These are phyloP conservation scores for Calonectria montana DNA, from an alignment of 2,329 filamentous ascomycete genomes.

Conservation along the genomic window DNA sequence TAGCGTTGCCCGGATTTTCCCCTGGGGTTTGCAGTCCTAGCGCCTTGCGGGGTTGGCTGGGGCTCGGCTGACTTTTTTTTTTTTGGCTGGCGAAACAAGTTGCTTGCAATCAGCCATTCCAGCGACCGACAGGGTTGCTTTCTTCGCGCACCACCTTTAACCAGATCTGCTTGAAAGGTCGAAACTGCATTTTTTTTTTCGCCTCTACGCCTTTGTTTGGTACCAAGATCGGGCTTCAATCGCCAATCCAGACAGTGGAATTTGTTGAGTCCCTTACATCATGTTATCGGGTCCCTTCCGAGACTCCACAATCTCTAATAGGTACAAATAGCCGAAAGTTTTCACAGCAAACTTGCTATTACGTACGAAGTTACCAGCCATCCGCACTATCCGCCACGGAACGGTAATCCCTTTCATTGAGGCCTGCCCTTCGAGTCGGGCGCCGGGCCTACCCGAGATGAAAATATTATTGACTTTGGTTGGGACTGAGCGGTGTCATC, in stretches of 20 bases:
- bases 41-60: not conserved
- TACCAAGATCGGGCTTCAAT: not conserved
- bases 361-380: conserved; percentile 2
- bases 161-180: not conserved
- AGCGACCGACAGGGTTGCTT: not conserved
- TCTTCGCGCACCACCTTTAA: not conserved
- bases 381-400: not conserved
- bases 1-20: not conserved
- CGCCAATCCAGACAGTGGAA: not conserved
- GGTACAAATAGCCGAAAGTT: not conserved
- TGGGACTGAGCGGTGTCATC: not conserved
- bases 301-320: not conserved
- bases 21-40: not conserved
- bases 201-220: rapidly evolving
- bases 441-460: not conserved
- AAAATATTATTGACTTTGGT: not conserved
- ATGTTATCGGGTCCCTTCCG: not conserved
- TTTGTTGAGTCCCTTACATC: not conserved
- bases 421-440: not conserved
- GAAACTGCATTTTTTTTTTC: not conserved
- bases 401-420: not conserved
- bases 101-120: not conserved
- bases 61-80: not conserved
- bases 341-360: not conserved
- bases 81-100: not conserved